Conservation (phyloP, 2,329 filamentous ascomycete species). For the Esteya vermicola region DNA sequence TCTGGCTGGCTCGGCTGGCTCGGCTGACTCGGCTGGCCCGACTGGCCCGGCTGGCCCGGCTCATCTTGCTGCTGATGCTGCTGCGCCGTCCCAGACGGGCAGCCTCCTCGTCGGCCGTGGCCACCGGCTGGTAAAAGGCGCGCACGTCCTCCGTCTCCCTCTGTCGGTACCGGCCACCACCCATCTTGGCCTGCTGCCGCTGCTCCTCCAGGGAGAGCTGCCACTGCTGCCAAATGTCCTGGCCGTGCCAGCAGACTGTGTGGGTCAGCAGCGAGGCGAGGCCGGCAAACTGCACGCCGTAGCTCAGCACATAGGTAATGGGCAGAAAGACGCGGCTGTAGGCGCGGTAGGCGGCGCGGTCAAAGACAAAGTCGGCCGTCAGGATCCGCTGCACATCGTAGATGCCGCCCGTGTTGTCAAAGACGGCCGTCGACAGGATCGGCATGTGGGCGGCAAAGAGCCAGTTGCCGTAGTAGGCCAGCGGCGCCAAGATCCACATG, state of each 20-base stretch:
- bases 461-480: constrained; percentile 68
- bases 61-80: no score
- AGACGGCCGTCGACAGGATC: constrained; percentile 70
- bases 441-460: constrained; percentile 77
- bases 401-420: constrained; percentile 67
- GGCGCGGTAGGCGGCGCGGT: constrained; percentile 58
- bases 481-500: constrained; percentile 72
- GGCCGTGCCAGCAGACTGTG: constrained; percentile 72
- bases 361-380: constrained; percentile 64
- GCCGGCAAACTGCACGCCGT: constrained; percentile 74
- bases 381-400: constrained; percentile 75
- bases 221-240: constrained; percentile 68
- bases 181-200: not conserved
- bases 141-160: not conserved
- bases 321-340: constrained; percentile 78
- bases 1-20: no score
- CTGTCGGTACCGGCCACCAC: no score
- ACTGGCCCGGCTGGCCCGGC: no score
- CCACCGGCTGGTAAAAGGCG: constrained; percentile 5
- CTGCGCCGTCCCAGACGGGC: constrained; percentile 2
- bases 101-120: constrained; percentile 8
- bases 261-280: constrained; percentile 68
- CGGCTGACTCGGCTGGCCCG: no score
- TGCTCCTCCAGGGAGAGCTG: constrained; percentile 53
- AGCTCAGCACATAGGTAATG: constrained; percentile 77